These are phyloP conservation scores for Myochromella boudieri DNA, from an alignment of 768 basidiomycete genomes.

Conservation along the genomic window DNA sequence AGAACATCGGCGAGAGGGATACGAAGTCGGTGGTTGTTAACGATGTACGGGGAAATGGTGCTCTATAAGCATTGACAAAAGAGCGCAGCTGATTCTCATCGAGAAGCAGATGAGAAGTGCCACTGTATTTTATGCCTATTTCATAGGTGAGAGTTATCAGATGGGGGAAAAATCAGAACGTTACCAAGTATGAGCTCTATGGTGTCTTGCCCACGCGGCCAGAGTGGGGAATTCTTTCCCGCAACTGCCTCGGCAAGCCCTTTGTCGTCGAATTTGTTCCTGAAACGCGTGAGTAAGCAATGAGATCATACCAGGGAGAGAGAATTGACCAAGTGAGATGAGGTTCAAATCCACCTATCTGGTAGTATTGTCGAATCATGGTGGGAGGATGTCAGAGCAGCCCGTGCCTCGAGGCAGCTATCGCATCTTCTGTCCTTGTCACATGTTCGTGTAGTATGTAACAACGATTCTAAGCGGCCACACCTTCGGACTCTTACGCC, in stretches of 20 bases:
- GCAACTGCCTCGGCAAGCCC: constrained; percentile 28
- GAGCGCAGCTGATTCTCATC: constrained; percentile 28
- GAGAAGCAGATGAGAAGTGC: constrained; percentile 46
- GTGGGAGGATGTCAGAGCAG: background rate
- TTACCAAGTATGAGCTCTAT: constrained; percentile 47
- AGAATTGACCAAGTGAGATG: constrained; percentile 22
- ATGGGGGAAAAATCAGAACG: background rate
- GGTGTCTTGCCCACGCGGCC: constrained; percentile 16
- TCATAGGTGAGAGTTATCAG: background rate
- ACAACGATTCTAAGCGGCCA: too few species aligned
- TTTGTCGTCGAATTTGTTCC: constrained; percentile 32
- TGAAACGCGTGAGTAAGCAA: too few species aligned
- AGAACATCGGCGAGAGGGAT: constrained; percentile 50
- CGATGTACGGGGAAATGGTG: constrained; percentile 10
- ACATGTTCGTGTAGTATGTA: too few species aligned
- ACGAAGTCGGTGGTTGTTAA: constrained; percentile 31
- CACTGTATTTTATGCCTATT: constrained; percentile 42
- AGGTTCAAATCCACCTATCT: constrained; percentile 26
- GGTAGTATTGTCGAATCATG: constrained; percentile 22
- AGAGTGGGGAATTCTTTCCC: constrained; percentile 27
- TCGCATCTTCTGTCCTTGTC: too few species aligned
- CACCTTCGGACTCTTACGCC: too few species aligned
- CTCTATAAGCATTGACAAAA: constrained; percentile 18
- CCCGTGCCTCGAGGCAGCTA: background rate
- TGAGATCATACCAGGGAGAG: background rate